Percentiles rank a stretch among this genome's conserved stretches.
phyloP scores from a whole-genome alignment of 2,329 filamentous ascomycete genomes.

The Colletotrichum phormii region DNA sequence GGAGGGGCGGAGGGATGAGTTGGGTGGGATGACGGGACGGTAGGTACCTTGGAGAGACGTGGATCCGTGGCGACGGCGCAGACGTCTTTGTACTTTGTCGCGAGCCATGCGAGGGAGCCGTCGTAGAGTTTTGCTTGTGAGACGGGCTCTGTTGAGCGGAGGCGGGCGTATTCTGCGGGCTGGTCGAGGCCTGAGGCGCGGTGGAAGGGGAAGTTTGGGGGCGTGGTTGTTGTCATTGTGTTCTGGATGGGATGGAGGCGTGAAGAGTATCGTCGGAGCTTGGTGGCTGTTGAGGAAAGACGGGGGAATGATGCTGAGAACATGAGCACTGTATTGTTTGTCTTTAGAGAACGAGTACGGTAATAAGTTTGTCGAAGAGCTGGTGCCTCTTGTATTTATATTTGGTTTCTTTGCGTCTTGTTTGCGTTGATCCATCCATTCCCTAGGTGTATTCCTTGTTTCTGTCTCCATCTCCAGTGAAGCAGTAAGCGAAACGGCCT shows the following conservation, averaged over 20 bases:
- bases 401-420: background rate
- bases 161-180: slow-evolving; percentile 55
- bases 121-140: slow-evolving; percentile 60
- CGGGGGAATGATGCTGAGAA: background rate
- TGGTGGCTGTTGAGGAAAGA: background rate
- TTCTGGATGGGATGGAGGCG: too few species aligned
- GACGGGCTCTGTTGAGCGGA: slow-evolving; percentile 56
- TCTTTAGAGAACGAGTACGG: background rate
- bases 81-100: slow-evolving; percentile 60
- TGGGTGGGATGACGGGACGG: background rate
- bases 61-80: slow-evolving; percentile 56
- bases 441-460: background rate
- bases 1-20: too few species aligned
- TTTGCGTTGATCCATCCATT: background rate
- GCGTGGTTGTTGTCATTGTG: slow-evolving; percentile 14
- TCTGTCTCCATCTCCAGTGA: background rate
- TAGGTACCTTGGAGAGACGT: slow-evolving; percentile 60
- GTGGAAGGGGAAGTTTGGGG: slow-evolving; percentile 52
- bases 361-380: background rate
- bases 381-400: background rate
- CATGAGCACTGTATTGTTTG: background rate
- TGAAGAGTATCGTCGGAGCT: background rate
- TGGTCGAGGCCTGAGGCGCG: slow-evolving; percentile 53
- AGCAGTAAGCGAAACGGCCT: background rate
- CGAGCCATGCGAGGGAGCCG: slow-evolving; percentile 58